Evolutionary conservation across 768 basidiomycete species (phyloP).

Genomic region (Lactifluus subvellereus): DNA sequence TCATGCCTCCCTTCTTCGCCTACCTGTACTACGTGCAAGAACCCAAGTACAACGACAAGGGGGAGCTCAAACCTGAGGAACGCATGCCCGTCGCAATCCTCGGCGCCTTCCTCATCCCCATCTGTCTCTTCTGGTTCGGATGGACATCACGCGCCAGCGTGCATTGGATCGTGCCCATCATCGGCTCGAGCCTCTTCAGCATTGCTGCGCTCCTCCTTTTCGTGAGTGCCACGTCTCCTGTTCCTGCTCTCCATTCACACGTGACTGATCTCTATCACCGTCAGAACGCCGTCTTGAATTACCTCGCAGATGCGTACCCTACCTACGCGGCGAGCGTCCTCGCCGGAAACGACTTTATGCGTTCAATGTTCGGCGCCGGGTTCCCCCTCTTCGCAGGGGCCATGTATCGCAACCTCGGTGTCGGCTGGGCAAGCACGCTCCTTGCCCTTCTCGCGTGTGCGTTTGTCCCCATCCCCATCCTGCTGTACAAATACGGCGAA

Average conservation of each 20-base stretch:
- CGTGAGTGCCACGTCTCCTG: constrained; percentile 22
- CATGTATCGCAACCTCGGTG: constrained; percentile 27
- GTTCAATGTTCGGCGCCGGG: constrained; percentile 26
- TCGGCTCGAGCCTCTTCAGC: constrained; percentile 33
- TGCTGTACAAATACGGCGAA: constrained; percentile 20
- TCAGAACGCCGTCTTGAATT: constrained; percentile 28
- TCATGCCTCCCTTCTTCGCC: constrained; percentile 21
- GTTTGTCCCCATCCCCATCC: constrained; percentile 27
- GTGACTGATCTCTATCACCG: background rate
- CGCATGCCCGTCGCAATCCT: constrained; percentile 33
- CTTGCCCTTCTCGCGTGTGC: constrained; percentile 28
- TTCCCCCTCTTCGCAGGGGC: constrained; percentile 25
- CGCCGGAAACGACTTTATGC: constrained; percentile 34
- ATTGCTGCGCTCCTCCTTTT: constrained; percentile 33
- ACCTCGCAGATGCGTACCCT: constrained; percentile 32
- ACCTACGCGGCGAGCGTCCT: constrained; percentile 32
- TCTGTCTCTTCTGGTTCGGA: constrained; percentile 34
- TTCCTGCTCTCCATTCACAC: constrained; percentile 21
- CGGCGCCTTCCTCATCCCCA: constrained; percentile 32
- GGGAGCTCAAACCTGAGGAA: constrained; percentile 28
- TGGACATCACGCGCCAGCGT: constrained; percentile 30
- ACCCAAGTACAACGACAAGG: constrained; percentile 20
- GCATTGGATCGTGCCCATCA: constrained; percentile 35
- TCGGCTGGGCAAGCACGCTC: constrained; percentile 28
- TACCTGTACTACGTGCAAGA: constrained; percentile 22